These are phyloP conservation scores for Malus asiatica DNA, from an alignment of 306 rosid species.

Conservation along the genomic window DNA sequence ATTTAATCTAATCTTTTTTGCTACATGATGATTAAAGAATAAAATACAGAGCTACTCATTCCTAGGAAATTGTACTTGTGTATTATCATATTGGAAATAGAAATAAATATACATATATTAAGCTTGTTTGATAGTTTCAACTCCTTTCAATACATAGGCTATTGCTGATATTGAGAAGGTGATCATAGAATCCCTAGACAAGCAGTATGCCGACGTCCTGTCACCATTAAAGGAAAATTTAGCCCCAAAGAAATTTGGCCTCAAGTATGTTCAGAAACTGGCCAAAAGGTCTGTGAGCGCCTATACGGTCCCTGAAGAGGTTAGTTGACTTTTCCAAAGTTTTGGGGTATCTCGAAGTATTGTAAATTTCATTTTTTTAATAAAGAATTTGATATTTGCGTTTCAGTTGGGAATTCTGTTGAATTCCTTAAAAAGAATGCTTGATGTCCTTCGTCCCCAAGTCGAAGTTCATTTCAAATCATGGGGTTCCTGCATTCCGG, in stretches of 20 bases:
- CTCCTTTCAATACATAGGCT: slow-evolving; percentile 44
- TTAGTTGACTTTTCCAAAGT: slow-evolving; percentile 23
- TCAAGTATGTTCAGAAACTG: slow-evolving; percentile 93
- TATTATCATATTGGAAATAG: neutral
- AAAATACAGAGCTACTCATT: neutral
- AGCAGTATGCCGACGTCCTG: slow-evolving; percentile 89
- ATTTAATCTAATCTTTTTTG: neutral
- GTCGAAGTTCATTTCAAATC: slow-evolving; percentile 79
- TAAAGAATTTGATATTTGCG: slow-evolving; percentile 7
- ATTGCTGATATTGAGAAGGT: slow-evolving; percentile 88
- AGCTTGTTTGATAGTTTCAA: neutral
- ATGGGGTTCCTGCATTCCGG: slow-evolving; percentile 92
- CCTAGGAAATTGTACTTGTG: neutral
- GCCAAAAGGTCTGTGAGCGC: slow-evolving; percentile 62
- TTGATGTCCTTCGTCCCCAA: slow-evolving; percentile 78
- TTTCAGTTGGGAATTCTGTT: slow-evolving; percentile 78
- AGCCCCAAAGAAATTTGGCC: slow-evolving; percentile 88
- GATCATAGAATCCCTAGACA: slow-evolving; percentile 80
- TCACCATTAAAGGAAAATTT: slow-evolving; percentile 82
- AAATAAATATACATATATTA: neutral
- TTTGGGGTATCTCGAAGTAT: neutral
- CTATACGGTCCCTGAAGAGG: slow-evolving; percentile 84
- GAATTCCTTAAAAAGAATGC: slow-evolving; percentile 94
- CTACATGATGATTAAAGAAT: neutral
- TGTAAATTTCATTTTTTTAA: neutral